These are phyloP conservation scores for Pythium diclinum DNA, from an alignment of 352 stramenopile genomes.

Conservation along the genomic window DNA sequence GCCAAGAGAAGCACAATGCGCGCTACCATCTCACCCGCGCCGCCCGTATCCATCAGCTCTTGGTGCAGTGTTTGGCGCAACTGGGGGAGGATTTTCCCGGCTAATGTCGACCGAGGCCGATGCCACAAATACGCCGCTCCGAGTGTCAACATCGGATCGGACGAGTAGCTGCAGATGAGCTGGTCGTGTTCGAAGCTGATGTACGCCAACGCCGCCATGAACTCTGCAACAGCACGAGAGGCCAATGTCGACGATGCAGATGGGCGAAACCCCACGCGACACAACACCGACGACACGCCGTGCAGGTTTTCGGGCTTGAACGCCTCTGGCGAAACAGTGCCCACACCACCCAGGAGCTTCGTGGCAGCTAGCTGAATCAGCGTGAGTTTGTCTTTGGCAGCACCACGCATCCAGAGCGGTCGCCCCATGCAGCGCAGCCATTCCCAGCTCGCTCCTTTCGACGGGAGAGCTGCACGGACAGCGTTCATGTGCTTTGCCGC, in stretches of 20 bases:
- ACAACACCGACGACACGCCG: slow-evolving; percentile 24
- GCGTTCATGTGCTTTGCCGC: not conserved
- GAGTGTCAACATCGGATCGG: slow-evolving; percentile 22
- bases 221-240: slow-evolving; percentile 22
- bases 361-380: not conserved
- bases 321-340: not conserved
- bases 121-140: slow-evolving; percentile 28
- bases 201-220: slow-evolving; percentile 27
- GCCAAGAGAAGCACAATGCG: slow-evolving; percentile 28
- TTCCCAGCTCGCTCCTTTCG: not conserved
- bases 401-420: not conserved
- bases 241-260: slow-evolving; percentile 16
- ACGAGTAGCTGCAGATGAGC: slow-evolving; percentile 20
- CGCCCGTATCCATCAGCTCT: slow-evolving; percentile 22
- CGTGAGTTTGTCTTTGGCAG: not conserved
- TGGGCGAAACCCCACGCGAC: slow-evolving; percentile 24
- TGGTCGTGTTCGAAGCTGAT: slow-evolving; percentile 24
- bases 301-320: not conserved
- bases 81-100: slow-evolving; percentile 20
- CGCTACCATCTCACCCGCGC: slow-evolving; percentile 20
- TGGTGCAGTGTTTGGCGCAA: slow-evolving; percentile 22
- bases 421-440: not conserved
- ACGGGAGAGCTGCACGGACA: not conserved
- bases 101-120: not conserved
- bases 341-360: not conserved